Percentiles rank a stretch among this genome's conserved stretches.
phyloP scores from a whole-genome alignment of 2,329 filamentous ascomycete genomes.

The Scedosporium minutisporum region DNA sequence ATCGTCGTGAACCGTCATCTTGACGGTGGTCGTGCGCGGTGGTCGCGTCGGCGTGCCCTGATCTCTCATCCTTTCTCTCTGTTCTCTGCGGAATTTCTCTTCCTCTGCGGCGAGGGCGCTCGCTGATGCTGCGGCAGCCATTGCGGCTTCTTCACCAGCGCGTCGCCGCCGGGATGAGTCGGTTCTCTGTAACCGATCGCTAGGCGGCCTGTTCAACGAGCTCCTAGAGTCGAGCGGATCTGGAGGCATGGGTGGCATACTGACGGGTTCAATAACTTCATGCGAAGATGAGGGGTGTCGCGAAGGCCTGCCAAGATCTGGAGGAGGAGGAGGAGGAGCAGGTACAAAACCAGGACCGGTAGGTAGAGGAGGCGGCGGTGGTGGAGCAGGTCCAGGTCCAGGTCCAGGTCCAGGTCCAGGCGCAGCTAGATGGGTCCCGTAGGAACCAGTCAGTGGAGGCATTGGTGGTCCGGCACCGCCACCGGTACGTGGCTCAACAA shows the following conservation, averaged over 20 bases:
- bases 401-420: neutral
- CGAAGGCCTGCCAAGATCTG: neutral
- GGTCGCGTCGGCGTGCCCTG: constrained; percentile 32
- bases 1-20: constrained; percentile 51
- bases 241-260: constrained; percentile 46
- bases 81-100: constrained; percentile 22
- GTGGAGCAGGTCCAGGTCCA: neutral
- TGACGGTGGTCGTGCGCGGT: constrained; percentile 39
- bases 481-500: constrained; percentile 11
- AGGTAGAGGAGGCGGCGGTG: neutral
- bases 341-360: neutral
- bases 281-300: constrained; percentile 3
- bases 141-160: constrained; percentile 35
- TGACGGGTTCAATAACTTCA: constrained; percentile 22
- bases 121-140: constrained; percentile 37
- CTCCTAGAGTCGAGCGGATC: constrained; percentile 32
- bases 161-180: constrained; percentile 35
- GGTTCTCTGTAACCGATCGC: neutral
- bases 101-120: constrained; percentile 38
- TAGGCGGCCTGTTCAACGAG: neutral
- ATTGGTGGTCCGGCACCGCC: constrained; percentile 11
- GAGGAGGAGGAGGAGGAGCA: neutral
- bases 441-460: constrained; percentile 15
- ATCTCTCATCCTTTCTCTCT: constrained; percentile 16
- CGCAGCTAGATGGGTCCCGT: neutral